Evolutionary conservation across 768 basidiomycete species (phyloP), one percentile per base, ranked within the genome.

Genomic region (Auriculariales sp.): DNA sequence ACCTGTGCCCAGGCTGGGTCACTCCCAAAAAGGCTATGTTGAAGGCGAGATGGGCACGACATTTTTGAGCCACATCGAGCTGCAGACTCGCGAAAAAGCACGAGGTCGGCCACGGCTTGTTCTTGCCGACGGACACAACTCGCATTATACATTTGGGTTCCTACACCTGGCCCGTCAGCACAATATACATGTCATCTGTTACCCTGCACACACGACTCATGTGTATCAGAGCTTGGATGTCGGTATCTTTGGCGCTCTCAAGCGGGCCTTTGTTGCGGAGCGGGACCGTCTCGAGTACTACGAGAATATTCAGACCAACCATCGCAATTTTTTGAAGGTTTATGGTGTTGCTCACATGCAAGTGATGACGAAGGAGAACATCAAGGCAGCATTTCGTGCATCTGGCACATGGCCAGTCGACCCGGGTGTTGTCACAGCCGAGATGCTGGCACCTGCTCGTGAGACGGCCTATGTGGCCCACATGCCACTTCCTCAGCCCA

Each of bases 81-180:
- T n/a, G n/a, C n/a, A n/a, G n/a, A n/a, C n/a, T n/a, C n/a, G n/a
- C n/a, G n/a, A n/a, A n/a, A n/a, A n/a, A n/a, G n/a, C n/a, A n/a
- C n/a, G n/a, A n/a, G n/a, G n/a, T n/a, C n/a, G n/a, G n/a, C n/a
- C n/a, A n/a, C 52, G 58, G 0, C 52, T 71, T 1, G 67, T 75
- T 10, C 54, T 69, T 11, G 62, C 75, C 10, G 69, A 75, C 61
- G 68, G 74, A 0, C 73, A 76, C 49, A 65, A 59, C 44, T 72
- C 68, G 0, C 72, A 75, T 49, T 69, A 65, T 49, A 66, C 64
- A 3, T 44, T 49, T 3, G 59, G 49, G 3, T 69, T 74, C 49
- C 64, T 76, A 14, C 49, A 61, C 10, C 68, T 68, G 57, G 68
- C 68, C 0, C 47, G 55, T 2, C 36, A 54, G 0, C 48, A 71